Conservation (phyloP, 2,329 filamentous ascomycete species). For the Phialophora expanda region DNA sequence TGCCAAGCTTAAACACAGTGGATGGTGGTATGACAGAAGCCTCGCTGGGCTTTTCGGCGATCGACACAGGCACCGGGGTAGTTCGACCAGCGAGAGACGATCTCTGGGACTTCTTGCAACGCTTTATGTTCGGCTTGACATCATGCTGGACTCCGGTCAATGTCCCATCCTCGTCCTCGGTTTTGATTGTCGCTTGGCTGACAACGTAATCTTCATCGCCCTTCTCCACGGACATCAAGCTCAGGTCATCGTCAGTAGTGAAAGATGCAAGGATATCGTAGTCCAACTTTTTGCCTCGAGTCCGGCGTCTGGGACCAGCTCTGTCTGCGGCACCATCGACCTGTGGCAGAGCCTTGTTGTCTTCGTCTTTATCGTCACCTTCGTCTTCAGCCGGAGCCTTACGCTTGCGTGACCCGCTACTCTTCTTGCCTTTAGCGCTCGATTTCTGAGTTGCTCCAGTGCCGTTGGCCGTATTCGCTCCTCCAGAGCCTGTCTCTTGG, state of each 20-base stretch:
- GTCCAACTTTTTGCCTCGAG: slow-evolving; percentile 20
- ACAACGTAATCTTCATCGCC: slow-evolving; percentile 13
- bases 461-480: background rate
- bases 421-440: slow-evolving; percentile 17
- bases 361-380: background rate
- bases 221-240: background rate
- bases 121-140: slow-evolving; percentile 9
- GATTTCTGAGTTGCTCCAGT: background rate
- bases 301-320: slow-evolving; percentile 11
- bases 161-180: slow-evolving; percentile 9
- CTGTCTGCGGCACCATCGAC: slow-evolving; percentile 11
- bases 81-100: background rate
- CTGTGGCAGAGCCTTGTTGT: background rate
- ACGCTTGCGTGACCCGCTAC: background rate
- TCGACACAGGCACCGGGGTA: background rate
- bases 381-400: slow-evolving; percentile 11
- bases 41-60: no score
- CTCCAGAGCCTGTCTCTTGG: background rate
- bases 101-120: slow-evolving; percentile 1
- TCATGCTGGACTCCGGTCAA: background rate
- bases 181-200: slow-evolving; percentile 2
- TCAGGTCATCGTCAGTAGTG: slow-evolving; percentile 4
- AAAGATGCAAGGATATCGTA: slow-evolving; percentile 4
- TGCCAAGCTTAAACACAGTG: background rate
- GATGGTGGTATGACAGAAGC: background rate